These are phyloP conservation scores for Debaryomycetaceae sp. DNA, from an alignment of 1,139 yeast genomes.

Conservation along the genomic window DNA sequence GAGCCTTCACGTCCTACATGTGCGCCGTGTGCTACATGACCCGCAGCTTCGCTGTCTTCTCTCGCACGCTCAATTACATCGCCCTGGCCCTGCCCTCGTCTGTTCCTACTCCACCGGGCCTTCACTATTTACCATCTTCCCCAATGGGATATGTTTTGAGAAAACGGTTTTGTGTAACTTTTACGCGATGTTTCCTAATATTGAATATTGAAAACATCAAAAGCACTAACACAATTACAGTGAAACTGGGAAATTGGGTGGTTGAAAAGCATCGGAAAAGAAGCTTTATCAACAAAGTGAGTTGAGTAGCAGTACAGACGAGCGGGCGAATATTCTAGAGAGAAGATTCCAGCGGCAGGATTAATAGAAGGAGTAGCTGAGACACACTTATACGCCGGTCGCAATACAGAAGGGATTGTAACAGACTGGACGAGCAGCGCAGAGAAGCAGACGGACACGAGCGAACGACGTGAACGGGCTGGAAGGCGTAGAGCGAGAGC, in stretches of 20 bases:
- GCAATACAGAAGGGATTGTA: not conserved
- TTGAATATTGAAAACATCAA: constrained; percentile 5
- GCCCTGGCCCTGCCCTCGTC: not conserved
- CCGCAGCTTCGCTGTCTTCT: not conserved
- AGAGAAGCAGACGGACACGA: not conserved
- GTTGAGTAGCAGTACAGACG: not conserved
- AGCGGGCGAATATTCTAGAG: not conserved
- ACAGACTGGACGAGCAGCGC: not conserved
- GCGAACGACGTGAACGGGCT: not conserved
- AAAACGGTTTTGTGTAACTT: constrained; percentile 5
- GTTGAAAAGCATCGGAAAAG: not conserved
- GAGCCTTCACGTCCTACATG: too few relatives aligned
- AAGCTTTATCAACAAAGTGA: not conserved
- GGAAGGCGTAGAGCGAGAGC: not conserved
- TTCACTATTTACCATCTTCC: not conserved
- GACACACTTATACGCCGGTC: not conserved
- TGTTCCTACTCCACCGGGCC: not conserved
- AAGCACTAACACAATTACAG: constrained; percentile 2
- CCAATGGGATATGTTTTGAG: constrained; percentile 3
- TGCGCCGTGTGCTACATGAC: too few relatives aligned
- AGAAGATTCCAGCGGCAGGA: not conserved
- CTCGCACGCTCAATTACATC: not conserved
- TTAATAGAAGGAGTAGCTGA: not conserved
- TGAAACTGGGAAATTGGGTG: constrained; percentile 1
- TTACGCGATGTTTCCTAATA: constrained; percentile 7